Evolutionary conservation across 768 basidiomycete genomes (phyloP), one percentile per base, ranked within the genome.

Genomic region (Hygrocybe punicea): DNA sequence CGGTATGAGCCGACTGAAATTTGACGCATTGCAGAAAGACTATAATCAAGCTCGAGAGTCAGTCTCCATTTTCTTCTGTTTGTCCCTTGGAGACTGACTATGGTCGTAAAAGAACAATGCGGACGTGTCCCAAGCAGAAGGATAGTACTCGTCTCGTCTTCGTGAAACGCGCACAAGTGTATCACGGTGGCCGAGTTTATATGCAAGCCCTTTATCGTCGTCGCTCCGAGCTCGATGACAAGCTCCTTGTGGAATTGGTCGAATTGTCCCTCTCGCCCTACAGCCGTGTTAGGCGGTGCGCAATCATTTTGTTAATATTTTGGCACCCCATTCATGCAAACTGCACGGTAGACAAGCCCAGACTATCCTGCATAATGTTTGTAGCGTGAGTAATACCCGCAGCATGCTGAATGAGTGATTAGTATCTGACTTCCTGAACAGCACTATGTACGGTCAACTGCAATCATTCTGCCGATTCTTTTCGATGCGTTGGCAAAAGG

Each of bases 231-330:
- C 76, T 90, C n/a, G 90, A 92, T 58, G 89, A 92, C 66, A 73
- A 71, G 58, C 72, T 93, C 19, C 72, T 93, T 6, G 67, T 73
- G 6, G 88, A 90, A 65, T 70, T 93, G 17, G 77, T 85, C 9
- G 87, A 89, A 61, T 71, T 92, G 37, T 88, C 89, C 37, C 73
- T 93, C 21, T 93, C 91, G 0, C 86, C 85, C 3, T 93, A 93
- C 65, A 89, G 87, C 5, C 76, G 89, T 61, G 80, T 91, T 53
- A 75, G 90, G 67, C 82, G 86, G 90, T 91, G 62, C 63, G 76
- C 62, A 25, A n/a, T 14, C 36, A 13, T 51, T n/a, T 33, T 42
- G 2, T 19, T 53, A n/a, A n/a, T n/a, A n/a, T n/a, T n/a, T n/a
- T n/a, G n/a, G 36, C 11, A 8, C 25, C 4, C 11, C 11, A 17